phyloP scores from a whole-genome alignment of 2,329 filamentous ascomycete species.

The Penicillium oxalicum region DNA sequence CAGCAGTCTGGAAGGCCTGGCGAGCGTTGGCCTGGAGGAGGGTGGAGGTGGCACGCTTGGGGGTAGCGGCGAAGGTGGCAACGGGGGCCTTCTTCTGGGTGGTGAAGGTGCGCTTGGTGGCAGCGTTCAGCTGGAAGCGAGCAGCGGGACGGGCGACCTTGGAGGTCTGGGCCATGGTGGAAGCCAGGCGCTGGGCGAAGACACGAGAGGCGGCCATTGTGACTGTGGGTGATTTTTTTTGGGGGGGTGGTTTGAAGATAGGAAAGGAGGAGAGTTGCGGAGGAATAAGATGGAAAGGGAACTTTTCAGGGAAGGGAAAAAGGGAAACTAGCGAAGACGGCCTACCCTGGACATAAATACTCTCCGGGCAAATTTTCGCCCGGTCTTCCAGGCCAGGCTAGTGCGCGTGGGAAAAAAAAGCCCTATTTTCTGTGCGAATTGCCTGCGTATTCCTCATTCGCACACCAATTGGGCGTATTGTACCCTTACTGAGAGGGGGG shows the following conservation, averaged over 20 bases:
- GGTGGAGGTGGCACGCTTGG: conserved; percentile 64
- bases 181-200: conserved; percentile 68
- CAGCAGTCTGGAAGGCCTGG: conserved; percentile 53
- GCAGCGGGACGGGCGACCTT: conserved; percentile 73
- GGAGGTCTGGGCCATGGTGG: conserved; percentile 62
- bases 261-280: conserved; percentile 18
- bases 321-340: conserved; percentile 30
- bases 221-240: conserved; percentile 44
- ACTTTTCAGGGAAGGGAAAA: conserved; percentile 31
- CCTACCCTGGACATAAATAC: conserved; percentile 32
- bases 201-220: conserved; percentile 76
- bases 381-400: conserved; percentile 27
- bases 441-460: conserved; percentile 16
- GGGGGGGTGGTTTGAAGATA: conserved; percentile 7
- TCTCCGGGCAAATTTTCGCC: conserved; percentile 36
- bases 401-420: conserved; percentile 25
- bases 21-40: conserved; percentile 62
- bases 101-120: conserved; percentile 66
- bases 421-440: conserved; percentile 23
- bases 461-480: conserved; percentile 8
- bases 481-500: not conserved
- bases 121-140: conserved; percentile 57
- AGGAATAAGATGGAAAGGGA: conserved; percentile 22
- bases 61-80: conserved; percentile 62
- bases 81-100: conserved; percentile 34